A percentile compares a stretch with the other conserved stretches of the same genome.
phyloP scores from a whole-genome alignment of 441 rosid species.

The Populus hybrid region DNA sequence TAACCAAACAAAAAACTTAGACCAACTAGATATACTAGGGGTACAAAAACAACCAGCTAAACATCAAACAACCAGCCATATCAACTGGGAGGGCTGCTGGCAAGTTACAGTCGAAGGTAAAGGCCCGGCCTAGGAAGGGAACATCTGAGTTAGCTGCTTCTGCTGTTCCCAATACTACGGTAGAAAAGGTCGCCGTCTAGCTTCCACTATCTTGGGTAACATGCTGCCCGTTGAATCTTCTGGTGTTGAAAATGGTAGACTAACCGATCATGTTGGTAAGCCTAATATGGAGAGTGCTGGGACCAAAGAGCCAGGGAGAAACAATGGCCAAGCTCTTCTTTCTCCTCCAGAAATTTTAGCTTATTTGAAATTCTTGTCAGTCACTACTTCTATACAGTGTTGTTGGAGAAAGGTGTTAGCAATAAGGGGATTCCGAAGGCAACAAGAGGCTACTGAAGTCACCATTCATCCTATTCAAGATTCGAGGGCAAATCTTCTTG shows the following conservation, averaged over 20 bases:
- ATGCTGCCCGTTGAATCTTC: slow-evolving; percentile 1
- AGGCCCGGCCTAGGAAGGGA: slow-evolving; percentile 14
- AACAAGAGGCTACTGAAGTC: no score
- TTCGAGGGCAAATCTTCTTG: no score
- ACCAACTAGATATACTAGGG: no score
- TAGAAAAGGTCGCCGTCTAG: background rate
- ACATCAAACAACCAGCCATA: no score
- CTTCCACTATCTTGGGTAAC: slow-evolving; percentile 2
- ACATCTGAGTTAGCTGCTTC: slow-evolving; percentile 5
- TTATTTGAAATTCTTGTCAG: background rate
- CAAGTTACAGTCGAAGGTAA: slow-evolving; percentile 23
- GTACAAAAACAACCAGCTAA: no score
- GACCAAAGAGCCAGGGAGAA: slow-evolving; percentile 9
- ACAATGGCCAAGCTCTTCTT: slow-evolving; percentile 1
- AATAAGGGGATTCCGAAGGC: no score
- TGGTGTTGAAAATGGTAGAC: slow-evolving; percentile 8
- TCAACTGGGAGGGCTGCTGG: slow-evolving; percentile 14
- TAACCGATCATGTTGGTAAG: slow-evolving; percentile 5
- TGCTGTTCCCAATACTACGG: background rate
- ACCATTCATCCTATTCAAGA: no score
- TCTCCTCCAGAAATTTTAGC: slow-evolving; percentile 14
- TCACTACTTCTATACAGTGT: no score
- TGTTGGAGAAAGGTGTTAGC: no score
- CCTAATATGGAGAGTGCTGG: slow-evolving; percentile 12
- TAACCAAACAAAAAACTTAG: no score